Evolutionary conservation across 257 asterid genomes (phyloP).

Genomic region (Solanum verrucosum): DNA sequence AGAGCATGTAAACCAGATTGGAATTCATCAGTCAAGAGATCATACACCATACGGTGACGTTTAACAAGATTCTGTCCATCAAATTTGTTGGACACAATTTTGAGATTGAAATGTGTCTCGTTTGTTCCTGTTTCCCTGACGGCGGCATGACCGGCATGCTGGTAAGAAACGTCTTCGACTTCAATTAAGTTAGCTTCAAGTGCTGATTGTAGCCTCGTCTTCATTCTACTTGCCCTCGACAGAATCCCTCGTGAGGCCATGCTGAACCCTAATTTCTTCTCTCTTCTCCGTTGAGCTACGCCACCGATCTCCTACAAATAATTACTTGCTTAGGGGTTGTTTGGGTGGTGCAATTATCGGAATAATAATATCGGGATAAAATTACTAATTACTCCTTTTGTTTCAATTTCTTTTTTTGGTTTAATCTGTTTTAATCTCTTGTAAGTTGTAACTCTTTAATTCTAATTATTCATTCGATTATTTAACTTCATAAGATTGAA

Average conservation of each 20-base stretch:
- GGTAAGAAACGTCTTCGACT: constrained; percentile 84
- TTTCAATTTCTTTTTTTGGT: too few relatives aligned
- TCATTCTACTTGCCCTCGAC: constrained; percentile 62
- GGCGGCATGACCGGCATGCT: constrained; percentile 94
- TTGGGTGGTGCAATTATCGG: not conserved
- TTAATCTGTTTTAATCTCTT: too few relatives aligned
- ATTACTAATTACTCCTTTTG: too few relatives aligned
- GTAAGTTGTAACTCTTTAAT: too few relatives aligned
- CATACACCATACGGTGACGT: constrained; percentile 85
- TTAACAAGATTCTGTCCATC: constrained; percentile 73
- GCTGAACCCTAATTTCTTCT: not conserved
- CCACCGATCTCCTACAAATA: not conserved
- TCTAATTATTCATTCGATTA: too few relatives aligned
- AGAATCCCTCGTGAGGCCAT: constrained; percentile 63
- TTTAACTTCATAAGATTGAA: too few relatives aligned
- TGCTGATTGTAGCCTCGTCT: constrained; percentile 63
- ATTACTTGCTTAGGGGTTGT: not conserved
- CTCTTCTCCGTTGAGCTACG: not conserved
- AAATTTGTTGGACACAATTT: constrained; percentile 53
- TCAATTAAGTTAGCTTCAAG: constrained; percentile 56
- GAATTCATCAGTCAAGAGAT: constrained; percentile 78
- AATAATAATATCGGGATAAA: too few relatives aligned
- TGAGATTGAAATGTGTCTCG: constrained; percentile 84
- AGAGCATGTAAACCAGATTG: constrained; percentile 83
- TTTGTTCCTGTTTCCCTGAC: constrained; percentile 45